Conservation (phyloP, 352 stramenopile species). For the Globisporangium rhizosaccharum region DNA sequence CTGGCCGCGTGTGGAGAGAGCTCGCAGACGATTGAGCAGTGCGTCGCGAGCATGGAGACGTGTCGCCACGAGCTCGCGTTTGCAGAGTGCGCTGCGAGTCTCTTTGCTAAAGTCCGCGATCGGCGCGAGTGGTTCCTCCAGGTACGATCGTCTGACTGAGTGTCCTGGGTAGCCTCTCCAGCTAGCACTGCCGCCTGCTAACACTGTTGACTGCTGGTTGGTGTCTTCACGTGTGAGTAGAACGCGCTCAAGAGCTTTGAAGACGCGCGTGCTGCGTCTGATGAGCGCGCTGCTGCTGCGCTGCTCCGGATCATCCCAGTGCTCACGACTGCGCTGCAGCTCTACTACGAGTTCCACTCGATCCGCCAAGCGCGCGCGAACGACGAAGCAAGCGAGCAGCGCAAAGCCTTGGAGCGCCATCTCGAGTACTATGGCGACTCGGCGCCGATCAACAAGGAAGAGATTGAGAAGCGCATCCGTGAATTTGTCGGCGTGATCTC, state of each 20-base stretch:
- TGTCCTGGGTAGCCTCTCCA: not conserved
- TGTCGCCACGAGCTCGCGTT: conserved; percentile 25
- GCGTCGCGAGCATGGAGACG: conserved; percentile 16
- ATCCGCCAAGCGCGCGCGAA: conserved; percentile 45
- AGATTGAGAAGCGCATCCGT: conserved; percentile 60
- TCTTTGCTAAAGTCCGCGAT: conserved; percentile 26
- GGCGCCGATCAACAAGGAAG: conserved; percentile 50
- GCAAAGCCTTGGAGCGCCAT: conserved; percentile 36
- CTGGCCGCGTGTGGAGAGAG: conserved; percentile 12
- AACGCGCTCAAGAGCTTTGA: conserved; percentile 21
- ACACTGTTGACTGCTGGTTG: not conserved
- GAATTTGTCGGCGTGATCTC: conserved; percentile 58
- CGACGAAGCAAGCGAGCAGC: conserved; percentile 37
- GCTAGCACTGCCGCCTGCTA: not conserved
- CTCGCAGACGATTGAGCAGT: conserved; percentile 26
- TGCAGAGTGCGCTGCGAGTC: conserved; percentile 21
- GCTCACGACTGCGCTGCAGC: conserved; percentile 29
- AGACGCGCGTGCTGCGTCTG: conserved; percentile 16
- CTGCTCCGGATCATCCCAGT: conserved; percentile 41
- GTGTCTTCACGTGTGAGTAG: not conserved
- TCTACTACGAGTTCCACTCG: conserved; percentile 62
- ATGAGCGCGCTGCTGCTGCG: conserved; percentile 24
- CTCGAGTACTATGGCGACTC: conserved; percentile 60
- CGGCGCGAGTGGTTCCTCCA: conserved; percentile 12
- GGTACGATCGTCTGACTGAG: conserved; percentile 2